Percentiles rank a stretch among this genome's conserved stretches.
These are phyloP conservation scores for Chlamydomonas incerta DNA, from an alignment of 139 green algal genomes.

Conservation along the genomic window DNA sequence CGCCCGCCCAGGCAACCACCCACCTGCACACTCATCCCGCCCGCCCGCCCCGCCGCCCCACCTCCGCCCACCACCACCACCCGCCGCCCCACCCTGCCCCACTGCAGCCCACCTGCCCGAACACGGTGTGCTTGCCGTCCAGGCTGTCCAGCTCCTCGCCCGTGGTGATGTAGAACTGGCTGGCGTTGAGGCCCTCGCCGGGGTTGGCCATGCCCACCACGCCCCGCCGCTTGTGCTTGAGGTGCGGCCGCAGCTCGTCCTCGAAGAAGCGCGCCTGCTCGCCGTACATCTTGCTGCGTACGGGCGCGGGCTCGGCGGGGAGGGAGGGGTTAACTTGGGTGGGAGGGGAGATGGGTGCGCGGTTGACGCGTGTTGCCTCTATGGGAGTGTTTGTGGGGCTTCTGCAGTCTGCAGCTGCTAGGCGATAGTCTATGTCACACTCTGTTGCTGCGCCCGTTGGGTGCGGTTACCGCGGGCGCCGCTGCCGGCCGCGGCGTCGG, in stretches of 20 bases:
- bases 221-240: conserved; percentile 87
- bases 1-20: too few species aligned
- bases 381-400: background rate
- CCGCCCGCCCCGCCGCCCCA: too few species aligned
- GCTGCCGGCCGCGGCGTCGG: too few species aligned
- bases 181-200: conserved; percentile 82
- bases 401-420: too few species aligned
- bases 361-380: background rate
- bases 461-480: too few species aligned
- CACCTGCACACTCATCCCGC: too few species aligned
- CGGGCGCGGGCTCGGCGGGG: background rate
- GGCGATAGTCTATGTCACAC: too few species aligned
- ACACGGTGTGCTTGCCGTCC: conserved; percentile 96
- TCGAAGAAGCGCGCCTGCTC: conserved; percentile 94
- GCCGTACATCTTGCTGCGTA: conserved; percentile 80
- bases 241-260: conserved; percentile 90
- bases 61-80: too few species aligned
- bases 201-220: conserved; percentile 92
- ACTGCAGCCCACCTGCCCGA: conserved; percentile 77
- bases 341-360: background rate
- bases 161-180: conserved; percentile 94
- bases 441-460: too few species aligned
- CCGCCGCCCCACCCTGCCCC: too few species aligned
- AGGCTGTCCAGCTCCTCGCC: conserved; percentile 80
- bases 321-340: background rate